phyloP scores from a whole-genome alignment of 192 early-diverging fungal species.

The Spizellomyces sp. region DNA sequence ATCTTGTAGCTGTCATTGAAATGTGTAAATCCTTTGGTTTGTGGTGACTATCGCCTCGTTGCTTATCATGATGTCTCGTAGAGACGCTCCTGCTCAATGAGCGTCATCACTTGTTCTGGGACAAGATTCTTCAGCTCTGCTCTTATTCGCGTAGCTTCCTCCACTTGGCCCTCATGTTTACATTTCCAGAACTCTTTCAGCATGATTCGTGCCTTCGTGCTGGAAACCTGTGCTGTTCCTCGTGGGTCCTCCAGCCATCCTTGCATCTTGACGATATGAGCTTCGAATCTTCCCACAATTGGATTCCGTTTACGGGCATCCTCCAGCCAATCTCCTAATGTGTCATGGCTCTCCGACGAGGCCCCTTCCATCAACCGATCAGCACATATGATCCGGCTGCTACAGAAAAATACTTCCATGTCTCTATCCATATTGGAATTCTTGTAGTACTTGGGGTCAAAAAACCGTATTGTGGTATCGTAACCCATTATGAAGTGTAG shows the following conservation, averaged over 20 bases:
- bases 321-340: background rate
- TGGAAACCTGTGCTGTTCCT: background rate
- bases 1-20: background rate
- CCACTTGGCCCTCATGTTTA: background rate
- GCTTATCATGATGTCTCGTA: background rate
- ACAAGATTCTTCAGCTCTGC: background rate
- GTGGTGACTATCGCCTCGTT: too few species aligned
- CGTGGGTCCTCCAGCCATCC: background rate
- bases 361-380: background rate
- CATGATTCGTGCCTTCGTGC: constrained; percentile 1
- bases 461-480: constrained; percentile 18
- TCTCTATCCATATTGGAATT: background rate
- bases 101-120: background rate
- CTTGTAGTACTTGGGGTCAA: constrained; percentile 28
- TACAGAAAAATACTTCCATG: background rate
- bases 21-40: background rate
- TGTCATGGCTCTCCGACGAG: background rate
- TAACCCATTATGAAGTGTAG: constrained; percentile 27
- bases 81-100: background rate
- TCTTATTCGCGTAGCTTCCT: background rate
- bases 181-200: background rate
- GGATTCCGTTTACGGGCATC: background rate
- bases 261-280: background rate
- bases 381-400: constrained; percentile 3
- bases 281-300: background rate